Evolutionary conservation across 352 stramenopile species (phyloP), one percentile per base, ranked within the genome.

Genomic region (Pythium utonaiense): DNA sequence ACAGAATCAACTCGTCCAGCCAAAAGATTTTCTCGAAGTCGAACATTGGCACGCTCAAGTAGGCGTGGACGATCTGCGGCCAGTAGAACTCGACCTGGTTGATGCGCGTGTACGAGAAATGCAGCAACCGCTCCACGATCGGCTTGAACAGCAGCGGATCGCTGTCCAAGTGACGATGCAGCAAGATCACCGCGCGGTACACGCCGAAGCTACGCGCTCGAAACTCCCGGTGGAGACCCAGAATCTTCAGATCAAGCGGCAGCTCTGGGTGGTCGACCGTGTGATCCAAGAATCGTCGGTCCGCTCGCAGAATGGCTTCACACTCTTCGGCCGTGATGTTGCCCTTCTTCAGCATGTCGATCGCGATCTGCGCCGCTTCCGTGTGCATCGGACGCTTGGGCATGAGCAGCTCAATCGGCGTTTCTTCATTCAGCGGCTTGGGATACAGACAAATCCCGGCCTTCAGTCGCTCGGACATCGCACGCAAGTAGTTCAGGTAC

Each of bases 51-150:
- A 96, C 82, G 19, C 81, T 93, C 48, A 96, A 50, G 48, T 94
- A 93, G 53, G 84, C 83, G 54, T 97, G 89, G 40, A 96, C 78
- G 31, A 97, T 91, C 71, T 97, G 89, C 17, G 86, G 88, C 81
- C 86, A 95, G 62, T 96, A 96, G 59, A 97, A 96, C 63, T 97
- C 89, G 44, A 97, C 83, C 69, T 96, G 82, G 60, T 95, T 95
- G 65, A 96, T 93, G 22, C 86, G 76, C 25, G 84, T 90, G 71
- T 93, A 93, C 40, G 85, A 93, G 60, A 94, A 93, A 31, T 94
- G 78, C 6, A 92, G 67, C 52, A 95, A 51, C 25, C 86, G 87
- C 55, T 94, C 84, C 47, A 93, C 80, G 38, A 93, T 91, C 31
- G 85, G 86, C 67, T 95, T 94, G 66, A 95, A 95, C 6, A 95